phyloP scores from a whole-genome alignment of 2,329 filamentous ascomycete species.

The Colletotrichum gloeosporioides region DNA sequence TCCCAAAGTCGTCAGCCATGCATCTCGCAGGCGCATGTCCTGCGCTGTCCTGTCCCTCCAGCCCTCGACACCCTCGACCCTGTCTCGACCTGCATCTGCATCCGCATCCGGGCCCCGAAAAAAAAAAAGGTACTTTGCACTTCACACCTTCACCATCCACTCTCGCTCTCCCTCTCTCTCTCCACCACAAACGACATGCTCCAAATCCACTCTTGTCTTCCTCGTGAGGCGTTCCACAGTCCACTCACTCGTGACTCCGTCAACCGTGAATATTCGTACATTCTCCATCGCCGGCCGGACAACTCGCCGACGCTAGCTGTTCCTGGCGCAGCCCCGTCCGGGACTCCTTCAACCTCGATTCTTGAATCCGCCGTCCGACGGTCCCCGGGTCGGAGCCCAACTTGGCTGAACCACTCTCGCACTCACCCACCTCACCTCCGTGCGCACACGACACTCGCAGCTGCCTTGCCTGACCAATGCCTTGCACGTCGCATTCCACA shows the following conservation, averaged over 20 bases:
- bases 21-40: neutral
- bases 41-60: neutral
- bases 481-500: constrained; percentile 1
- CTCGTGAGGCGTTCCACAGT: neutral
- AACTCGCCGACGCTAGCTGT: constrained; percentile 17
- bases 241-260: neutral
- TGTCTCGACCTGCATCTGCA: constrained; percentile 14
- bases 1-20: neutral
- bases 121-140: neutral
- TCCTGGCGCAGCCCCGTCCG: constrained; percentile 1
- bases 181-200: neutral
- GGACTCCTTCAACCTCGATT: constrained; percentile 12
- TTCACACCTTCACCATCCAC: neutral
- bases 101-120: neutral
- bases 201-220: neutral
- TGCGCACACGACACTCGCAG: constrained; percentile 4
- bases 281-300: constrained; percentile 11
- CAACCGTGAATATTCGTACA: neutral
- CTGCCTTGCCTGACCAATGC: neutral
- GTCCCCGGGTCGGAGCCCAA: constrained; percentile 3
- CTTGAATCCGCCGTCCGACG: neutral
- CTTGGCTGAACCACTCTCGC: neutral
- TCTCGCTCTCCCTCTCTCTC: neutral
- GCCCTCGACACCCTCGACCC: constrained; percentile 1
- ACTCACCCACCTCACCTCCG: constrained; percentile 1